Conservation (phyloP, 495 filamentous ascomycete species). For the Penicillium taxi region DNA sequence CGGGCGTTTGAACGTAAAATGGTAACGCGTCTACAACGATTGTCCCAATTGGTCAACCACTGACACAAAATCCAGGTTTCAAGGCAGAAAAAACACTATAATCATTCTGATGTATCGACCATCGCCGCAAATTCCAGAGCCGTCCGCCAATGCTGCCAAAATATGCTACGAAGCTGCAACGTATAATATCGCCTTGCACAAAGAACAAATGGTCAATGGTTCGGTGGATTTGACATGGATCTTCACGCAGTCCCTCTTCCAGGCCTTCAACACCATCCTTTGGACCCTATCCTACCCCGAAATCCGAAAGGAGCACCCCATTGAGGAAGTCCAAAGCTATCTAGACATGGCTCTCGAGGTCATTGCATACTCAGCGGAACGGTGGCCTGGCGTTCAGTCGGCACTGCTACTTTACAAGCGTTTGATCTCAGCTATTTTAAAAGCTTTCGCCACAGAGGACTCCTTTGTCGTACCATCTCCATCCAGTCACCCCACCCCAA, state of each 20-base stretch:
- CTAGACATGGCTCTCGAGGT: slow-evolving; percentile 65
- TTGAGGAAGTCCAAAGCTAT: slow-evolving; percentile 62
- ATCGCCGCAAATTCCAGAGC: slow-evolving; percentile 81
- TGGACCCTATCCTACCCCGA: slow-evolving; percentile 84
- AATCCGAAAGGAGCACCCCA: slow-evolving; percentile 58
- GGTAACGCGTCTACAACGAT: slow-evolving; percentile 30
- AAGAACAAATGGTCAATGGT: slow-evolving; percentile 62
- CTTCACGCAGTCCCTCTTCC: slow-evolving; percentile 78
- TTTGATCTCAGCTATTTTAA: slow-evolving; percentile 73
- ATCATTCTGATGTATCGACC: slow-evolving; percentile 76
- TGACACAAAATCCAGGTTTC: slow-evolving; percentile 50
- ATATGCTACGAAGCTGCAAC: slow-evolving; percentile 75
- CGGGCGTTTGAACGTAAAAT: slow-evolving; percentile 56
- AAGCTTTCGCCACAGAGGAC: slow-evolving; percentile 66
- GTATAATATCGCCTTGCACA: slow-evolving; percentile 70
- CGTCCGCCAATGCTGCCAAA: slow-evolving; percentile 61
- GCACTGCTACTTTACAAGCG: slow-evolving; percentile 71
- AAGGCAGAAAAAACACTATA: slow-evolving; percentile 71
- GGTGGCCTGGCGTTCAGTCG: slow-evolving; percentile 85
- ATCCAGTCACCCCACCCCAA: slow-evolving; percentile 41
- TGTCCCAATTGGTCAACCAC: slow-evolving; percentile 4
- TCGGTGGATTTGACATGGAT: slow-evolving; percentile 87
- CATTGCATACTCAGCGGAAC: slow-evolving; percentile 63
- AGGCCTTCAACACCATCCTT: slow-evolving; percentile 76
- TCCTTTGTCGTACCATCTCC: slow-evolving; percentile 60